Base-by-base conservation (phyloP, 164 flowering plant species). In the Tetracentron sinense region DNA sequence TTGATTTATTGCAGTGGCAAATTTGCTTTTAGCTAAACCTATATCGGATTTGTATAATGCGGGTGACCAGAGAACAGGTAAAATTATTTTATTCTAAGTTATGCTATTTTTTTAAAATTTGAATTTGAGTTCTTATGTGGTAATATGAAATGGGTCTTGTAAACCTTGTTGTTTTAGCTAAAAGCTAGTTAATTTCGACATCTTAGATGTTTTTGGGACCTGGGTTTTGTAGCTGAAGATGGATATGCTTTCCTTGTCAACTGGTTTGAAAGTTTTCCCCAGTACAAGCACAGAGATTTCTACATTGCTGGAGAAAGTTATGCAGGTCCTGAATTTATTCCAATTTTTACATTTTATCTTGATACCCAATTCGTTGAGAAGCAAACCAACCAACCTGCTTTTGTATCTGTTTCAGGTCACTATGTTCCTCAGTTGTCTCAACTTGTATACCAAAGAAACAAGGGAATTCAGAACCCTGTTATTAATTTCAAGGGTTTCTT, bases 221-320 rank as follows among this genome's bases (percentile, higher is more conserved):
- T 74, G 68, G 60, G 35, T 71, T n/a, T 69, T 85, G 75, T 62
- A 94, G 98, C 98, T 64, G 95, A 89, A 78, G 97, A 94, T 85
- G 73, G 96, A 42, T 90, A 94, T 65, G 17, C 53, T 48, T 94
- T 94, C 60, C 69, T 81, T 0, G 10, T 63, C 78, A 82, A 80
- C 35, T 94, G 99, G 96, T 78, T 94, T 54, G 90, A 86, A 65
- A 85, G 96, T 73, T 94, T 91, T 73, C 97, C 99, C 1, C 93
- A 89, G 70, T 94, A 94, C 82, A 87, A 89, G 78, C 81, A 88
- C 65, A 77, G 96, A 65, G 94, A 83, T 16, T 89, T 94, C 77
- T 94, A 89, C 78, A 89, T 91, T 69, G 86, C 92, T 35, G 97
- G 99, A 59, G 97, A 82, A 59, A 80, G 83, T 68, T 82, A 82